These are phyloP conservation scores for Thelonectria olida DNA, from an alignment of 2,329 filamentous ascomycete genomes.

Conservation along the genomic window DNA sequence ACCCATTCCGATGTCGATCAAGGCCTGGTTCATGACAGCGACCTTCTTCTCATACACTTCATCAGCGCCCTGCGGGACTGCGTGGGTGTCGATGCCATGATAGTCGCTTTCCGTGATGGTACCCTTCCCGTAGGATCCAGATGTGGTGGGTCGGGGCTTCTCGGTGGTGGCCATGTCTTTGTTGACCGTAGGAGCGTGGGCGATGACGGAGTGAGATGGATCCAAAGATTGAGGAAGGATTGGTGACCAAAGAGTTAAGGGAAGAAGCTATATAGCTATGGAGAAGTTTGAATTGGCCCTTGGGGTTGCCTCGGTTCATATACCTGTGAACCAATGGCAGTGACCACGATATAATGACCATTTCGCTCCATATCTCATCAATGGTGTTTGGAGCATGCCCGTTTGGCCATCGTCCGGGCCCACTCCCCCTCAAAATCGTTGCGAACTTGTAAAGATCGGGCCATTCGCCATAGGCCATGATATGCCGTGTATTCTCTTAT, in stretches of 20 bases:
- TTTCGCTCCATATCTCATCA: not conserved
- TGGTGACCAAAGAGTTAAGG: too few relatives aligned
- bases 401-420: not conserved
- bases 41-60: constrained; percentile 33
- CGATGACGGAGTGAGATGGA: too few relatives aligned
- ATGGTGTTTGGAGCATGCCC: not conserved
- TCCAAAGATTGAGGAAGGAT: too few relatives aligned
- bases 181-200: not conserved
- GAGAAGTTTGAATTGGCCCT: too few relatives aligned
- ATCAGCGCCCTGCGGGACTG: constrained; percentile 22
- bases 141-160: not conserved
- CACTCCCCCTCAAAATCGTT: not conserved
- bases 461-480: not conserved
- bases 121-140: not conserved
- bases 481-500: not conserved
- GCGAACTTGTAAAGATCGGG: not conserved
- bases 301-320: not conserved
- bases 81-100: constrained; percentile 32
- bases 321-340: not conserved
- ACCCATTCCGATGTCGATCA: constrained; percentile 37
- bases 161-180: not conserved
- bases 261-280: too few relatives aligned
- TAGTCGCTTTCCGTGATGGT: constrained; percentile 6
- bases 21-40: constrained; percentile 35
- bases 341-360: not conserved